phyloP scores from a whole-genome alignment of 331 rosid genomes.

The Telfairia occidentalis region DNA sequence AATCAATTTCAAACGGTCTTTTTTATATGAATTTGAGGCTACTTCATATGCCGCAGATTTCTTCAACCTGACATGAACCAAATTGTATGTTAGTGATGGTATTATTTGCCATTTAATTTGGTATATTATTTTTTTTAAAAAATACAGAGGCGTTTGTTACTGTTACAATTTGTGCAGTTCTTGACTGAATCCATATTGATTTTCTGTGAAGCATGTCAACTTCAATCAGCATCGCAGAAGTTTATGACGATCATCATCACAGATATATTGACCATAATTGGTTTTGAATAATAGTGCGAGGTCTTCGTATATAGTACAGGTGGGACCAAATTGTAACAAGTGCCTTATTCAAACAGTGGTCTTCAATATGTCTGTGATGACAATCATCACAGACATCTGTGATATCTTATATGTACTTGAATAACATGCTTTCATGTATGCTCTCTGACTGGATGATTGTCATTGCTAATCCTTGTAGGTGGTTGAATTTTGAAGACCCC shows the following conservation, averaged over 20 bases:
- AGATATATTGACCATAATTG: constrained; percentile 44
- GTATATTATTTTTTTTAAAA: constrained; percentile 10
- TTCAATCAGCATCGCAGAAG: constrained; percentile 39
- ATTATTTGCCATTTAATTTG: not conserved
- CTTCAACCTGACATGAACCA: not conserved
- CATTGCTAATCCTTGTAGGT: constrained; percentile 35
- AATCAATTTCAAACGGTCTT: not conserved
- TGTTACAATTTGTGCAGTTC: constrained; percentile 21
- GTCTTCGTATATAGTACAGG: constrained; percentile 44
- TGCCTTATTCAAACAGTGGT: constrained; percentile 32
- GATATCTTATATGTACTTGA: constrained; percentile 13
- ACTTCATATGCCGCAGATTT: not conserved
- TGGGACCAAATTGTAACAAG: constrained; percentile 45
- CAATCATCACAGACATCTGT: constrained; percentile 57
- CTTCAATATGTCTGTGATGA: constrained; percentile 54
- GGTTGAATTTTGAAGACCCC: constrained; percentile 93
- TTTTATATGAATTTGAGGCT: not conserved
- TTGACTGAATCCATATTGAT: constrained; percentile 38
- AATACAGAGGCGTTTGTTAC: not conserved
- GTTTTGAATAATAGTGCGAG: constrained; percentile 43
- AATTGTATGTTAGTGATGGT: not conserved
- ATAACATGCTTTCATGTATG: not conserved
- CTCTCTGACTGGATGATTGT: constrained; percentile 10
- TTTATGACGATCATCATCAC: constrained; percentile 60
- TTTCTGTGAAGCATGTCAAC: constrained; percentile 44